These are phyloP conservation scores for Zygosaccharomyces lentus DNA, from an alignment of 805 yeast genomes.

Conservation along the genomic window DNA sequence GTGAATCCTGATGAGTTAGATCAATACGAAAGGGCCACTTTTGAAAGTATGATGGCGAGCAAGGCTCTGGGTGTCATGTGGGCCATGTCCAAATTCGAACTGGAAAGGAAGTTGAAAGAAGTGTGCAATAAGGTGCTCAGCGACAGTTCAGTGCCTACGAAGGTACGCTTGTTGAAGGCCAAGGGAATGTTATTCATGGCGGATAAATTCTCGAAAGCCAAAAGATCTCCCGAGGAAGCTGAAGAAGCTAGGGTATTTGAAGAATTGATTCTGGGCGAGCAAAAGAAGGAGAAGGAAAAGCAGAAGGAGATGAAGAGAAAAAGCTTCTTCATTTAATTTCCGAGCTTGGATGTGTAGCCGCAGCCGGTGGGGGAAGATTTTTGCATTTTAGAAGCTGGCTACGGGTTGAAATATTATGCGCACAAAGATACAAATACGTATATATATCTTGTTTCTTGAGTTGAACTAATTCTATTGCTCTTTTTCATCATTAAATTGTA, in stretches of 20 bases:
- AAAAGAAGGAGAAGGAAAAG: conserved; percentile 53
- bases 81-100: conserved; percentile 88
- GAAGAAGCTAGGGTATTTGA: conserved; percentile 91
- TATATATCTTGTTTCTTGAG: conserved; percentile 2
- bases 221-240: conserved; percentile 81
- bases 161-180: conserved; percentile 69
- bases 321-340: conserved; percentile 6
- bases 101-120: conserved; percentile 70
- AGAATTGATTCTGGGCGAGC: conserved; percentile 85
- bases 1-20: conserved; percentile 59
- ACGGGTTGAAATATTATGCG: background rate
- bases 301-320: conserved; percentile 30
- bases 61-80: conserved; percentile 91
- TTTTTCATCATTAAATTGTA: background rate
- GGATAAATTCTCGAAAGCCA: conserved; percentile 55
- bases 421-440: background rate
- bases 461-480: background rate
- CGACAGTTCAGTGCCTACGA: conserved; percentile 58
- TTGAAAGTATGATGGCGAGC: conserved; percentile 79
- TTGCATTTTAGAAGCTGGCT: background rate
- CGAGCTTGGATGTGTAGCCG: background rate
- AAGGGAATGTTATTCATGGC: conserved; percentile 74
- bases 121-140: conserved; percentile 74
- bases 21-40: conserved; percentile 63
- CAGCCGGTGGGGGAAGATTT: no score